phyloP scores from a whole-genome alignment of 2,329 filamentous ascomycete species.

The Helminthosporium solani region DNA sequence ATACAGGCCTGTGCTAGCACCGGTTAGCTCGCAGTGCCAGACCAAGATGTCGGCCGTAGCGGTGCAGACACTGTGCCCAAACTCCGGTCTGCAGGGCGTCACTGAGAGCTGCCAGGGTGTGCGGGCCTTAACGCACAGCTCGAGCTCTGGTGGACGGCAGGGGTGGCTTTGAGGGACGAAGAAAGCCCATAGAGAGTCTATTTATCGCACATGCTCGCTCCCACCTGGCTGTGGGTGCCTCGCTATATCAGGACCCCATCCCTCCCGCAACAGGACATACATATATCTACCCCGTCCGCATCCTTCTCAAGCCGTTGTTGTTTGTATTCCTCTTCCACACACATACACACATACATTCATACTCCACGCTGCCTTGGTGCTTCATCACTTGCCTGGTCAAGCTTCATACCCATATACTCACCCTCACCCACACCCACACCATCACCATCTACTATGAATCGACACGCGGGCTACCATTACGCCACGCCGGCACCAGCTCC shows the following conservation, averaged over 20 bases:
- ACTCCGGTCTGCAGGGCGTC: conserved; percentile 1
- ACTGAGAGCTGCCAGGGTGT: background rate
- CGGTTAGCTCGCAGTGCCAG: background rate
- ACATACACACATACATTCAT: no score
- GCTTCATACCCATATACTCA: conserved; percentile 2
- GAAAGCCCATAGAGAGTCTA: conserved; percentile 2
- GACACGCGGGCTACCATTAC: conserved; percentile 48
- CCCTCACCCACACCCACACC: conserved; percentile 14
- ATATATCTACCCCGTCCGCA: conserved; percentile 9
- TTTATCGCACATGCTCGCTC: conserved; percentile 9
- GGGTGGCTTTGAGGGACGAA: background rate
- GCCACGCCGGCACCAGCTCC: conserved; percentile 43
- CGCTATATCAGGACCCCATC: conserved; percentile 7
- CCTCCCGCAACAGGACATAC: conserved; percentile 10
- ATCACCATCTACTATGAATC: conserved; percentile 46
- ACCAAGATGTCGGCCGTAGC: background rate
- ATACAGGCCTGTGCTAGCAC: background rate
- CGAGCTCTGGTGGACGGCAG: conserved; percentile 7
- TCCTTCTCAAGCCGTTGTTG: background rate
- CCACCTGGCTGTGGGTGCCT: background rate
- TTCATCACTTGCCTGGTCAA: background rate
- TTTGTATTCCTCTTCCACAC: background rate
- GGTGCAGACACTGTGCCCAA: conserved; percentile 1
- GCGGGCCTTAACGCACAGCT: conserved; percentile 12
- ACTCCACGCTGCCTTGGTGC: no score